Evolutionary conservation across 306 rosid genomes (phyloP), one percentile per base, ranked within the genome.

Genomic region (Prunus mume): DNA sequence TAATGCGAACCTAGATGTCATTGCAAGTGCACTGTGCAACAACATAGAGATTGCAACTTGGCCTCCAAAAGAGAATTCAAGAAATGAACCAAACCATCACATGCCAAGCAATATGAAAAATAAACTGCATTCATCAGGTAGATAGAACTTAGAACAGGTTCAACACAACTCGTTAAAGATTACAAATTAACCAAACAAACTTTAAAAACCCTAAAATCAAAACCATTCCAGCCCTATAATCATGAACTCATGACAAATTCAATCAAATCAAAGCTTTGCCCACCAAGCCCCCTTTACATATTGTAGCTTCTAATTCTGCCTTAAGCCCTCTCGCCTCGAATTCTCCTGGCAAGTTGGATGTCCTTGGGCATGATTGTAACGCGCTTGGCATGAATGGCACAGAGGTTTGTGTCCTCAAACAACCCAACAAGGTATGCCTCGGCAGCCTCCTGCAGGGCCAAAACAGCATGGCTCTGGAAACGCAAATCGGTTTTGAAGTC

Each of bases 361-460:
- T 82, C 85, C 79, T 82, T 77, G 9, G 82, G 82, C 82, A 77
- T 82, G 45, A 82, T 77, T 0, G 85, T 82, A 41, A 77, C 82
- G 1, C 85, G 80, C 62, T 76, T 81, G 69, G 85, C 85, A 20
- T 85, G 85, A 49, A 81, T 85, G 34, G 88, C 88, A 28, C 86
- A 82, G 12, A 85, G 83, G 30, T 81, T 81, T 1, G 88, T 82
- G 28, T 85, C 88, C 78, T 85, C 86, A 41, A 85, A 85, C 75
- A 85, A 27, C 9, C 86, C 88, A 25, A 81, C 86, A 1, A 85
- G 82, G 74, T 81, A 85, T 3, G 88, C 88, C 71, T 85, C 88
- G 3, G 86, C 88, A 15, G 88, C 86, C 75, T 85, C 88, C 66
- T 85, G 88, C 43, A 85, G 54, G 0, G 86, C 88, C 76, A 79